A percentile compares a stretch with the other conserved stretches of the same genome.
phyloP scores from a whole-genome alignment of 352 stramenopile species.

The Phytopythium montanum region DNA sequence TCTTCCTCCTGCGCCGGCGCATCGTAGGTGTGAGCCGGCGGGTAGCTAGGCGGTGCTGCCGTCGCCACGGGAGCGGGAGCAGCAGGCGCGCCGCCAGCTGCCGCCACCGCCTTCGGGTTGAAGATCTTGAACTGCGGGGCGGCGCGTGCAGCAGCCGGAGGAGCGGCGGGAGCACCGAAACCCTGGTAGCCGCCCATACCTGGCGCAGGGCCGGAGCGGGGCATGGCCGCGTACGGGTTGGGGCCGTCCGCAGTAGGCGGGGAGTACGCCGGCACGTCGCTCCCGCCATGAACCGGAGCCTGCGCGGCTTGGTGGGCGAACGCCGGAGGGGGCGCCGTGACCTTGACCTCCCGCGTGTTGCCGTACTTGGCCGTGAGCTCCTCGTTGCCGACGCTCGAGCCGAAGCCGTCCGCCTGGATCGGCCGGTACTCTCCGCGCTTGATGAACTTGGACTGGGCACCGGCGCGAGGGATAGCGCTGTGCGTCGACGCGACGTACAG shows the following conservation, averaged over 20 bases:
- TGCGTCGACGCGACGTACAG: constrained; percentile 78
- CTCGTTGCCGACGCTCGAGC: constrained; percentile 86
- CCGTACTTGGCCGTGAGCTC: constrained; percentile 88
- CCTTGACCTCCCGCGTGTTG: constrained; percentile 81
- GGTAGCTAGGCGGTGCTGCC: constrained; percentile 11
- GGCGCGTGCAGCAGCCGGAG: constrained; percentile 10
- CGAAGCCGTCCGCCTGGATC: constrained; percentile 88
- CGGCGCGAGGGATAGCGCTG: constrained; percentile 68
- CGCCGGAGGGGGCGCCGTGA: constrained; percentile 65
- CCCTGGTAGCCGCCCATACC: constrained; percentile 25
- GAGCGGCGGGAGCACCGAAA: constrained; percentile 9
- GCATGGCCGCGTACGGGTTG: constrained; percentile 45
- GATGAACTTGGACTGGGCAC: constrained; percentile 39
- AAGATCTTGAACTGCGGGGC: constrained; percentile 88
- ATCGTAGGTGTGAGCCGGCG: constrained; percentile 15
- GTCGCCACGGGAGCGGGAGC: constrained; percentile 10
- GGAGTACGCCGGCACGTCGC: constrained; percentile 1
- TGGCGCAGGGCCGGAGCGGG: constrained; percentile 7
- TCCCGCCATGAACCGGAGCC: constrained; percentile 5
- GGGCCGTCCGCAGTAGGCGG: constrained; percentile 14
- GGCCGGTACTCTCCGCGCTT: constrained; percentile 73
- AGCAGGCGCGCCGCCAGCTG: constrained; percentile 18
- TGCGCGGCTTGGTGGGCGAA: constrained; percentile 12
- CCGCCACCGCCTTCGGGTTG: constrained; percentile 64
- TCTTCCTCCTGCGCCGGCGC: constrained; percentile 40